These are phyloP conservation scores for Aspergillus spinulosporus DNA, from an alignment of 2,329 filamentous ascomycete species.

Conservation along the genomic window DNA sequence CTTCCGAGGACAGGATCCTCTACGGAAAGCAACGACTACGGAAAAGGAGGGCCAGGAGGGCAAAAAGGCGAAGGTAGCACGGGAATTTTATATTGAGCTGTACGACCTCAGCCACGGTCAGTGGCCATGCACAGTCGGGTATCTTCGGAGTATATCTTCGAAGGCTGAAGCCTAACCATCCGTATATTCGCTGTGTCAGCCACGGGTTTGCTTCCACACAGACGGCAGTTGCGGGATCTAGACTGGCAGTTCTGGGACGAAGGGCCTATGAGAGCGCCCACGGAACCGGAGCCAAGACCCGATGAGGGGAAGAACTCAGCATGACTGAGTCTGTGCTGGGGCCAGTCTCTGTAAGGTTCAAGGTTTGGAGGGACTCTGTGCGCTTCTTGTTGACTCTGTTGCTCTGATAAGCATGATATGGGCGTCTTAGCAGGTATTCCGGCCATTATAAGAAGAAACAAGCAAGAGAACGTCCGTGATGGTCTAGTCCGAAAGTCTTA, in stretches of 20 bases:
- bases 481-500: neutral
- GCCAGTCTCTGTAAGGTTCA: slow-evolving; percentile 15
- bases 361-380: slow-evolving; percentile 11
- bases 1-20: neutral
- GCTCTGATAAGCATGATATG: slow-evolving; percentile 14
- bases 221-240: slow-evolving; percentile 13
- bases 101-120: slow-evolving; percentile 15
- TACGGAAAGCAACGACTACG: neutral
- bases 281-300: slow-evolving; percentile 19
- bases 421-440: neutral
- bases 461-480: neutral
- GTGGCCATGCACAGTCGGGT: slow-evolving; percentile 17
- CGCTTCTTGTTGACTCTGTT: slow-evolving; percentile 9
- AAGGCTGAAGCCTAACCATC: slow-evolving; percentile 12
- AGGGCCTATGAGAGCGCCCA: slow-evolving; percentile 17
- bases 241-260: slow-evolving; percentile 12
- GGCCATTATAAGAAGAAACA: slow-evolving; percentile 3
- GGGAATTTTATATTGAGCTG: slow-evolving; percentile 8
- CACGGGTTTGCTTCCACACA: slow-evolving; percentile 13
- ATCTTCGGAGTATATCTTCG: slow-evolving; percentile 13
- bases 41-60: neutral
- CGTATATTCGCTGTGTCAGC: slow-evolving; percentile 15
- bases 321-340: slow-evolving; percentile 22
- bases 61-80: slow-evolving; percentile 8
- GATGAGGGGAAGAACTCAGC: slow-evolving; percentile 15